These are phyloP conservation scores for Euryodendron excelsum DNA, from an alignment of 148 eudicot species.

Conservation along the genomic window DNA sequence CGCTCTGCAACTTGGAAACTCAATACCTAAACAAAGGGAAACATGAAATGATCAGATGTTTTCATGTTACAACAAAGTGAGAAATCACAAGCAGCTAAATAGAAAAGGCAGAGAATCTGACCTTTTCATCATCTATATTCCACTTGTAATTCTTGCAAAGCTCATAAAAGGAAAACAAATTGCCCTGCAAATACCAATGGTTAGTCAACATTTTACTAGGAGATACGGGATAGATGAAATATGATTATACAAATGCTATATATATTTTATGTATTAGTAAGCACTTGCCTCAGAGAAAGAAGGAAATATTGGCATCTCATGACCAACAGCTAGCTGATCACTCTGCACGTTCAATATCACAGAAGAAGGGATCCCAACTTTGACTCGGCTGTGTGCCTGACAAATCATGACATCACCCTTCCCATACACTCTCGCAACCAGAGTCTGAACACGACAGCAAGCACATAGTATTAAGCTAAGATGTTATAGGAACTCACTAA, in stretches of 20 bases:
- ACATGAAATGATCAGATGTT: background rate
- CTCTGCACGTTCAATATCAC: slow-evolving; percentile 69
- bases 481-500: background rate
- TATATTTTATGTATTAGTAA: background rate
- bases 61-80: background rate
- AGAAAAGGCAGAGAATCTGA: slow-evolving; percentile 19
- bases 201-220: slow-evolving; percentile 20
- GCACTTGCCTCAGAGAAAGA: slow-evolving; percentile 54
- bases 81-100: slow-evolving; percentile 2
- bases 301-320: slow-evolving; percentile 71
- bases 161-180: slow-evolving; percentile 85
- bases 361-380: slow-evolving; percentile 72
- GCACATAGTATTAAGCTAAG: background rate
- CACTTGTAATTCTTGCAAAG: slow-evolving; percentile 72
- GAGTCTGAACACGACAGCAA: slow-evolving; percentile 37
- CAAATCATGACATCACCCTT: slow-evolving; percentile 48
- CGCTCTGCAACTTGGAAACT: slow-evolving; percentile 40
- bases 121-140: slow-evolving; percentile 63
- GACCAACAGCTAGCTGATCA: slow-evolving; percentile 67
- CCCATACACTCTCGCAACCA: slow-evolving; percentile 64
- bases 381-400: slow-evolving; percentile 54
- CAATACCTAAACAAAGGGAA: slow-evolving; percentile 44
- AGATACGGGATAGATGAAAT: slow-evolving; percentile 4
- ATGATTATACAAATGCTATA: background rate
- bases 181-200: slow-evolving; percentile 45